phyloP scores from a whole-genome alignment of 257 asterid genomes.

The Solanum paucissectum region DNA sequence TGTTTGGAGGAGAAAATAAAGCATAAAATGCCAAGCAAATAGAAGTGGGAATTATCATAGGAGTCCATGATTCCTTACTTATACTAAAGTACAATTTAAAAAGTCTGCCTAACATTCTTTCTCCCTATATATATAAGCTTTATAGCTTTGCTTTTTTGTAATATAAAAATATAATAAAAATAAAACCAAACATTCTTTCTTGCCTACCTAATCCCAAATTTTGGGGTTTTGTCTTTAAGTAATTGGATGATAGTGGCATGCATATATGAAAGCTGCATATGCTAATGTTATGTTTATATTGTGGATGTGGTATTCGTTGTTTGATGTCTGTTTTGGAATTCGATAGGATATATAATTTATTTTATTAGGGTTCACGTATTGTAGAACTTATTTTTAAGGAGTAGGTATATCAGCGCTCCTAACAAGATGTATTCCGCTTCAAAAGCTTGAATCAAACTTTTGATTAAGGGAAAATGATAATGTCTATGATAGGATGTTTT shows the following conservation, averaged over 20 bases:
- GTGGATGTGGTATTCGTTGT: not conserved
- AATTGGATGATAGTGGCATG: slow-evolving; percentile 32
- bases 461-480: not conserved
- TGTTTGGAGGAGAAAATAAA: slow-evolving; percentile 25
- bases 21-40: slow-evolving; percentile 48
- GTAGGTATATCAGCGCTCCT: too few species aligned
- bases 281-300: not conserved
- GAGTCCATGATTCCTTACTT: slow-evolving; percentile 39
- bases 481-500: not conserved
- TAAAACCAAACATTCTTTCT: slow-evolving; percentile 3
- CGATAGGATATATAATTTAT: rapidly evolving
- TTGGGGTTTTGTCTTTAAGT: slow-evolving; percentile 17
- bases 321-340: not conserved
- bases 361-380: not conserved
- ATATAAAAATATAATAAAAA: not conserved
- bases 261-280: slow-evolving; percentile 23
- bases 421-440: not conserved
- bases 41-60: slow-evolving; percentile 54
- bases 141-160: not conserved
- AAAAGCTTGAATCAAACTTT: not conserved
- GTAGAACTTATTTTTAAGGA: not conserved
- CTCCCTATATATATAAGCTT: slow-evolving; percentile 21
- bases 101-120: slow-evolving; percentile 41
- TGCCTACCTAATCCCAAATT: slow-evolving; percentile 5
- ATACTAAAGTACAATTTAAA: slow-evolving; percentile 17